Evolutionary conservation across 306 rosid species (phyloP).

Genomic region (Prunus kanzakura): DNA sequence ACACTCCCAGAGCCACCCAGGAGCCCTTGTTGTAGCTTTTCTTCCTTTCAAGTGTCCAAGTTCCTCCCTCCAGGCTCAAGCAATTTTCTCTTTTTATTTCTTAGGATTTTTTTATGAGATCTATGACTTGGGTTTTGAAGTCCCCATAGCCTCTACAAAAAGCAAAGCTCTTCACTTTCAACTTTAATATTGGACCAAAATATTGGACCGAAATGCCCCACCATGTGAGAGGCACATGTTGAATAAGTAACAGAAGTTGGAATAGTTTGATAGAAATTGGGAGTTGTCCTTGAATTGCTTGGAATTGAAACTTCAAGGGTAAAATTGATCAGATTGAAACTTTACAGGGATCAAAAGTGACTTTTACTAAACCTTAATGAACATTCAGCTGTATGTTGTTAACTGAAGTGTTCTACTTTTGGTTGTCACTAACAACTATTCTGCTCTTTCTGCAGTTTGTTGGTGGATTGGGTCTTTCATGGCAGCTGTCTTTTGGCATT

Average conservation of each 20-base stretch:
- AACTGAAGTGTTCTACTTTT: background rate
- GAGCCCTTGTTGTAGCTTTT: background rate
- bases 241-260: no score
- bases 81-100: background rate
- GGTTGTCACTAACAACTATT: background rate
- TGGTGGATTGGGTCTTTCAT: conserved; percentile 91
- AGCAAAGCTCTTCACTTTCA: background rate
- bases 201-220: no score
- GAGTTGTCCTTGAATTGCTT: no score
- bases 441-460: conserved; percentile 60
- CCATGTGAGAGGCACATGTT: no score
- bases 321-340: no score
- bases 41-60: background rate
- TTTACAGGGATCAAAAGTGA: no score
- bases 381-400: background rate
- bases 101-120: background rate
- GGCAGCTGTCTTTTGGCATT: conserved; percentile 92
- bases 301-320: no score
- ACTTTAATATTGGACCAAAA: background rate
- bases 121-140: background rate
- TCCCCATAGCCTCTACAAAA: background rate
- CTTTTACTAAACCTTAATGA: background rate
- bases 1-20: no score
- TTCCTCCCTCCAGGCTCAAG: background rate
- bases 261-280: no score